phyloP scores from a whole-genome alignment of 2,329 filamentous ascomycete species.

The Epicoccum sorghinum region DNA sequence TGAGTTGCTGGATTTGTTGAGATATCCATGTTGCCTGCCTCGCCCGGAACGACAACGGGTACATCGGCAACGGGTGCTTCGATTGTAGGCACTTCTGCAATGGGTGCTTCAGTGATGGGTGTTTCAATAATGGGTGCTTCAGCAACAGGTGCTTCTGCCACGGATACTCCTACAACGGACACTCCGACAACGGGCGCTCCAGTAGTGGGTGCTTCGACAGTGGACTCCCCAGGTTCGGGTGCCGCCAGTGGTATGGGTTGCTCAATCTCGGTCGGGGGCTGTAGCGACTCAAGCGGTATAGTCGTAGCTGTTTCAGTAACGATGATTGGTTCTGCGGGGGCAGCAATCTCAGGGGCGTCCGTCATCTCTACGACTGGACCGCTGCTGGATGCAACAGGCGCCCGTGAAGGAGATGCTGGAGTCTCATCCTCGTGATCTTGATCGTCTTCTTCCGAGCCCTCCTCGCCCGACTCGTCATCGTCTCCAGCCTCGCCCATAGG shows the following conservation, averaged over 20 bases:
- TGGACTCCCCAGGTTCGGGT: not conserved
- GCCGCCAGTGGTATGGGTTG: constrained; percentile 1
- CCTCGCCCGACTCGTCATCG: constrained; percentile 54
- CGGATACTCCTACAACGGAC: too few relatives aligned
- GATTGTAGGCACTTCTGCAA: too few relatives aligned
- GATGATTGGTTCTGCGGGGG: constrained; percentile 5
- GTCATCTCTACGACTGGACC: constrained; percentile 21
- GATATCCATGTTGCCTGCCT: constrained; percentile 43
- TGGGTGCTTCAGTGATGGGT: too few relatives aligned
- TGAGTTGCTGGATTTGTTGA: constrained; percentile 54
- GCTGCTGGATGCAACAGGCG: constrained; percentile 19
- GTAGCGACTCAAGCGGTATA: constrained; percentile 14
- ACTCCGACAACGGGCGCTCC: too few relatives aligned
- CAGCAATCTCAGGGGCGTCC: constrained; percentile 8
- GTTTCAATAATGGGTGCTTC: too few relatives aligned
- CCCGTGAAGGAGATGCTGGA: constrained; percentile 43
- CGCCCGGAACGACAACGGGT: not conserved
- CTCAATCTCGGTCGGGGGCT: constrained; percentile 9
- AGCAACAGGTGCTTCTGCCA: too few relatives aligned
- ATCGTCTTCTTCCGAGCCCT: constrained; percentile 54
- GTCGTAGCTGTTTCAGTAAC: constrained; percentile 9
- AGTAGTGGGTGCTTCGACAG: too few relatives aligned
- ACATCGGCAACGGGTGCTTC: too few relatives aligned
- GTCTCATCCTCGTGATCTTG: constrained; percentile 56
- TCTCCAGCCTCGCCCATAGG: constrained; percentile 54